phyloP scores from a whole-genome alignment of 176 grass and related monocot species.

The Triticum urartu region DNA sequence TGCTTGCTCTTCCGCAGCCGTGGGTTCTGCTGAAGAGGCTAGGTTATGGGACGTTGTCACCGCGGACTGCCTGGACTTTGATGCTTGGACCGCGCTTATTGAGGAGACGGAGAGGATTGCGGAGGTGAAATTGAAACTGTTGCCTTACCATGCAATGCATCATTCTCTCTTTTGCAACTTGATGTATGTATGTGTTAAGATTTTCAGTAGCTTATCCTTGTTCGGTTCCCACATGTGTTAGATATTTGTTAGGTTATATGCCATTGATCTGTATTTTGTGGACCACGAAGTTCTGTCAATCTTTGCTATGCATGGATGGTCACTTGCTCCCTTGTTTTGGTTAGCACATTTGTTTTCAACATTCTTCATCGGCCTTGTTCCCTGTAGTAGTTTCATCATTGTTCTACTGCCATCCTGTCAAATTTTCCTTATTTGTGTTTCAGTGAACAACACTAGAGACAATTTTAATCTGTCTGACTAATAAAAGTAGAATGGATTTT shows the following conservation, averaged over 20 bases:
- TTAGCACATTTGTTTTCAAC: not conserved
- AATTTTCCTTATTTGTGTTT: not conserved
- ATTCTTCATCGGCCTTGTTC: not conserved
- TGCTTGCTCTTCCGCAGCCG: slow-evolving; percentile 38
- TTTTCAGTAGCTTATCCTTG: not conserved
- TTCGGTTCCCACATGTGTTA: not conserved
- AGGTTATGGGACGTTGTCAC: slow-evolving; percentile 81
- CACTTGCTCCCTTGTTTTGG: not conserved
- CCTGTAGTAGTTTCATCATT: not conserved
- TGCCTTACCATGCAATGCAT: not conserved
- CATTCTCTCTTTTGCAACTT: not conserved
- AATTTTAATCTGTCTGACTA: not conserved
- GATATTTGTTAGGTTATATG: not conserved
- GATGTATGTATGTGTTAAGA: not conserved
- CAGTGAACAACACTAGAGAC: not conserved
- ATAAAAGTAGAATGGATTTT: not conserved
- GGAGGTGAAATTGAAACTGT: slow-evolving; percentile 41
- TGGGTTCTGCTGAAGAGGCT: slow-evolving; percentile 82
- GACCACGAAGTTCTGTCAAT: not conserved
- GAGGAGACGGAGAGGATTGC: slow-evolving; percentile 90
- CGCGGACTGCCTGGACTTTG: slow-evolving; percentile 72
- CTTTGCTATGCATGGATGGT: not conserved
- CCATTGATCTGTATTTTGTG: not conserved
- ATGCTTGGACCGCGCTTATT: slow-evolving; percentile 89
- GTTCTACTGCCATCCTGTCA: not conserved